A percentile compares a stretch with the other conserved stretches of the same genome.
phyloP scores from a whole-genome alignment of 352 stramenopile species.

The Pelagophyceae sp. region DNA sequence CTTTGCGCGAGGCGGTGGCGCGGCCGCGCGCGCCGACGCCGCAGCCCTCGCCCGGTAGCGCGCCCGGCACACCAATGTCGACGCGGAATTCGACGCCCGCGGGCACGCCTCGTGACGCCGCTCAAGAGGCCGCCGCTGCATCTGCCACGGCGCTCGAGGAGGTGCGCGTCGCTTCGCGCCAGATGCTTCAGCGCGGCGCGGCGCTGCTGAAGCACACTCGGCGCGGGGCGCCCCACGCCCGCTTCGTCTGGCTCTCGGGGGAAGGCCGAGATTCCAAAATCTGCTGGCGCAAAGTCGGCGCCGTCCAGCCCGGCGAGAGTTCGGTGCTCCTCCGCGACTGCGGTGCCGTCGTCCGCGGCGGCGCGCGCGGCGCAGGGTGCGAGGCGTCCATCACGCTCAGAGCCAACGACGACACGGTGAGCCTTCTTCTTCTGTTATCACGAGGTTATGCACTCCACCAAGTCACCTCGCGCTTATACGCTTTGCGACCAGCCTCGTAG shows the following conservation, averaged over 20 bases:
- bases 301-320: background rate
- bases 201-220: background rate
- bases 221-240: background rate
- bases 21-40: too few relatives aligned
- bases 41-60: background rate
- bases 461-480: background rate
- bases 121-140: background rate
- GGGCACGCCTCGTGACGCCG: background rate
- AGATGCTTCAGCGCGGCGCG: background rate
- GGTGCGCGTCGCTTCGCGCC: too few relatives aligned
- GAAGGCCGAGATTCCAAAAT: background rate
- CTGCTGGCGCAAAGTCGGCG: conserved; percentile 2
- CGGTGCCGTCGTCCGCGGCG: background rate
- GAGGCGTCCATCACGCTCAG: too few relatives aligned
- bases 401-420: too few relatives aligned
- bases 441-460: too few relatives aligned
- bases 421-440: too few relatives aligned
- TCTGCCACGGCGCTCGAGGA: background rate
- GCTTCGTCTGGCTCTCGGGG: background rate
- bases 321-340: background rate
- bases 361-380: too few relatives aligned
- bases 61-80: background rate
- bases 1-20: too few relatives aligned
- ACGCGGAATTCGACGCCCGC: background rate
- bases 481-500: background rate